phyloP scores from a whole-genome alignment of 1,139 yeast species.

The Candida gigantensis region DNA sequence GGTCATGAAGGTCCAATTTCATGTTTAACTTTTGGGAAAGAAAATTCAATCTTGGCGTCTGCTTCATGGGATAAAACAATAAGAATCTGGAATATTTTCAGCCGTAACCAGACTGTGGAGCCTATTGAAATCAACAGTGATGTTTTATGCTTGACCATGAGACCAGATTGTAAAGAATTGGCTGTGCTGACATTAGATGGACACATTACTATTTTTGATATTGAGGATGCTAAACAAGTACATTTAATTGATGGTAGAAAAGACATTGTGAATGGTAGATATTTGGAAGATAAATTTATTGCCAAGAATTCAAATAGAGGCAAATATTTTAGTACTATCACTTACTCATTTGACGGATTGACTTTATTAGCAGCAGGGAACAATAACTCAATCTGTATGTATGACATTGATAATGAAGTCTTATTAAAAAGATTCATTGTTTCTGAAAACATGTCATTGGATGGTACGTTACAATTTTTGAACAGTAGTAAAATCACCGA shows the following conservation, averaged over 20 bases:
- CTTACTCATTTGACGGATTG: constrained; percentile 88
- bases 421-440: constrained; percentile 77
- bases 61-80: constrained; percentile 98
- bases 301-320: constrained; percentile 82
- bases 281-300: constrained; percentile 76
- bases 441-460: constrained; percentile 84
- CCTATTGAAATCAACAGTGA: constrained; percentile 86
- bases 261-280: constrained; percentile 88
- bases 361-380: constrained; percentile 91
- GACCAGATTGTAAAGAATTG: constrained; percentile 90
- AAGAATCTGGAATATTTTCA: constrained; percentile 89
- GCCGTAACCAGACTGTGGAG: constrained; percentile 82
- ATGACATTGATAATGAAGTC: constrained; percentile 87
- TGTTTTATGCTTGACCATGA: constrained; percentile 78
- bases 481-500: constrained; percentile 85
- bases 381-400: constrained; percentile 85
- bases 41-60: constrained; percentile 76
- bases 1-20: constrained; percentile 98
- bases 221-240: constrained; percentile 76
- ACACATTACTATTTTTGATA: constrained; percentile 78
- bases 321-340: constrained; percentile 76
- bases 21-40: constrained; percentile 80
- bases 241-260: constrained; percentile 84
- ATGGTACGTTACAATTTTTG: constrained; percentile 80
- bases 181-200: constrained; percentile 93